These are phyloP conservation scores for Dioszegia hungarica DNA, from an alignment of 768 basidiomycete species.

Conservation along the genomic window DNA sequence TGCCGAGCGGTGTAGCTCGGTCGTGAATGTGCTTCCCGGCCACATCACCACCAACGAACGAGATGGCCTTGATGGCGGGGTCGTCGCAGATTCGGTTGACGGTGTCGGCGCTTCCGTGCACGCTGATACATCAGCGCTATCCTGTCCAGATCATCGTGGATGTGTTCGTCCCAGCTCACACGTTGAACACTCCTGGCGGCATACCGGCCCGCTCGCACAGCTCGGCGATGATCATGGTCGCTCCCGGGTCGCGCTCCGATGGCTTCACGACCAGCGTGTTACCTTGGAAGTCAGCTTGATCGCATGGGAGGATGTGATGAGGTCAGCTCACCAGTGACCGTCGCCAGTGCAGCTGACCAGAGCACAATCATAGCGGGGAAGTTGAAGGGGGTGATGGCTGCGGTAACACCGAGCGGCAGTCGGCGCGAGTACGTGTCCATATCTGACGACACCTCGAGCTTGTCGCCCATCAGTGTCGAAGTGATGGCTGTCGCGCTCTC, in stretches of 20 bases:
- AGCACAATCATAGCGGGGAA: slow-evolving; percentile 65
- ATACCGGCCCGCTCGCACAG: slow-evolving; percentile 70
- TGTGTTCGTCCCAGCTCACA: slow-evolving; percentile 14
- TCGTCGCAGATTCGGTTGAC: slow-evolving; percentile 91
- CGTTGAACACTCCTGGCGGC: slow-evolving; percentile 71
- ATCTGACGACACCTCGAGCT: slow-evolving; percentile 87
- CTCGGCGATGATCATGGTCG: slow-evolving; percentile 96
- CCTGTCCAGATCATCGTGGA: neutral
- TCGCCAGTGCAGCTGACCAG: slow-evolving; percentile 67
- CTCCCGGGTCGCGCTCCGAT: slow-evolving; percentile 93
- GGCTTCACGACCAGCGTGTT: slow-evolving; percentile 95
- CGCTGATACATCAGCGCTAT: slow-evolving; percentile 50
- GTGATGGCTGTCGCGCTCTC: slow-evolving; percentile 68
- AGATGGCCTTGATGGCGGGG: slow-evolving; percentile 84
- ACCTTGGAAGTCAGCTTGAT: slow-evolving; percentile 53
- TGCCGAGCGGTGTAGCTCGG: slow-evolving; percentile 80
- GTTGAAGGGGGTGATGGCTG: slow-evolving; percentile 58
- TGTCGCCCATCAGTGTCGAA: slow-evolving; percentile 78
- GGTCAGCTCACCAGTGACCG: slow-evolving; percentile 42
- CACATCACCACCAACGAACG: slow-evolving; percentile 89
- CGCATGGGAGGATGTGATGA: neutral
- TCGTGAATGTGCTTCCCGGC: slow-evolving; percentile 94
- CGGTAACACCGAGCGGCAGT: slow-evolving; percentile 82
- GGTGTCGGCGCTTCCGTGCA: slow-evolving; percentile 82
- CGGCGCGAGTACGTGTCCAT: slow-evolving; percentile 85